These are phyloP conservation scores for Vickermania ingenoplastis DNA, from an alignment of 208 protist species.

Conservation along the genomic window DNA sequence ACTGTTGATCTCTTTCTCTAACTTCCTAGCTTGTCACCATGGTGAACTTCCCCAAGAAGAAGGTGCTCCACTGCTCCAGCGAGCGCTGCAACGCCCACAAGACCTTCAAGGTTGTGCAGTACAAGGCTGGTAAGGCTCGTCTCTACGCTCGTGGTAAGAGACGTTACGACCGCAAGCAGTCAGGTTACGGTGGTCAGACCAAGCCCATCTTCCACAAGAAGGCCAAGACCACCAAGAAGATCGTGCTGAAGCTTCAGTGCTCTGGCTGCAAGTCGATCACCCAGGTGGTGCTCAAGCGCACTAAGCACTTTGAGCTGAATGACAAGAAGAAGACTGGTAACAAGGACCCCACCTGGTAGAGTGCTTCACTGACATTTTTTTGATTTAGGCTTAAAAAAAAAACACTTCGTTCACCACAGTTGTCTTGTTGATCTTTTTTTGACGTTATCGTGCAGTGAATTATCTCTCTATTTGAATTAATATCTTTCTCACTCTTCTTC, in stretches of 20 bases:
- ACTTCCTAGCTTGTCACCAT: conserved; percentile 8
- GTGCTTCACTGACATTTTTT: conserved; percentile 1
- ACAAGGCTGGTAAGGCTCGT: conserved; percentile 99
- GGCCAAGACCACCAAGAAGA: conserved; percentile 98
- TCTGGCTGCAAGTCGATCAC: conserved; percentile 92
- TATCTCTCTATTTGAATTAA: no score
- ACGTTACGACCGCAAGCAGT: conserved; percentile 98
- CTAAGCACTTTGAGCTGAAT: conserved; percentile 99
- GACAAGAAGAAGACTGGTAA: conserved; percentile 77
- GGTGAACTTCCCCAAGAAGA: conserved; percentile 74
- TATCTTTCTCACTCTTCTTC: no score
- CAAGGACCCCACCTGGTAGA: conserved; percentile 90
- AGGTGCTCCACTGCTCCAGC: conserved; percentile 87
- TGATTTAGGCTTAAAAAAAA: not conserved
- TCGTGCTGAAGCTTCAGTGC: conserved; percentile 94
- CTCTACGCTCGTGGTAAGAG: conserved; percentile 98
- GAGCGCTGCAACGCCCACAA: conserved; percentile 93
- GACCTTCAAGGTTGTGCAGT: conserved; percentile 98
- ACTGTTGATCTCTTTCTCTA: no score
- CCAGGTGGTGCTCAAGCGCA: conserved; percentile 94
- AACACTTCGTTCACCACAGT: not conserved
- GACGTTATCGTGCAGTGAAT: conserved; percentile 1
- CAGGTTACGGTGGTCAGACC: conserved; percentile 98
- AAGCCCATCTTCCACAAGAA: conserved; percentile 99
- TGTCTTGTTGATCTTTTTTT: not conserved